phyloP scores from a whole-genome alignment of 2,329 filamentous ascomycete species.

The Verticillium nubilum region DNA sequence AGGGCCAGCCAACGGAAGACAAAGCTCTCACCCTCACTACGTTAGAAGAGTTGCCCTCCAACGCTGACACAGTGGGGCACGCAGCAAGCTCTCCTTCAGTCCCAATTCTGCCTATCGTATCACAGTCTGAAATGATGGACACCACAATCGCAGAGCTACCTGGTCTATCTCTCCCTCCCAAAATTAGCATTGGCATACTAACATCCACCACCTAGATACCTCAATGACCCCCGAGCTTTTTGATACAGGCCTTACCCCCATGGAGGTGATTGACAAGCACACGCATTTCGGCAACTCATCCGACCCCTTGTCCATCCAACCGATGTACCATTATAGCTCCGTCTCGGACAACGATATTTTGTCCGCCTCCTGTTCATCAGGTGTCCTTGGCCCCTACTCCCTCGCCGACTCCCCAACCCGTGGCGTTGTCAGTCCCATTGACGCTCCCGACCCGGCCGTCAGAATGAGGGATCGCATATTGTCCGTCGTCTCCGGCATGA shows the following conservation, averaged over 20 bases:
- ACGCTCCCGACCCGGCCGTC: neutral
- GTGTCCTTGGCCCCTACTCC: slow-evolving; percentile 6
- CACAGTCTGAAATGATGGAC: slow-evolving; percentile 36
- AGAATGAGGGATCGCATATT: neutral
- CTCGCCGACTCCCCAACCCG: slow-evolving; percentile 6
- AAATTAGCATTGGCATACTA: too few relatives aligned
- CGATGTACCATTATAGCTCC: slow-evolving; percentile 19
- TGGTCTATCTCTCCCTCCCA: neutral
- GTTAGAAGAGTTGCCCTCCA: slow-evolving; percentile 29
- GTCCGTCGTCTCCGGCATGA: slow-evolving; percentile 28
- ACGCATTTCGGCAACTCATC: slow-evolving; percentile 19
- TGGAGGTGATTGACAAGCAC: slow-evolving; percentile 33
- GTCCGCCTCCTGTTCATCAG: slow-evolving; percentile 10
- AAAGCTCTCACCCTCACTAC: slow-evolving; percentile 42
- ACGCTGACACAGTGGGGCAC: slow-evolving; percentile 26
- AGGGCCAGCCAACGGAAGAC: slow-evolving; percentile 32
- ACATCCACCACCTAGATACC: slow-evolving; percentile 3
- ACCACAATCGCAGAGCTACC: slow-evolving; percentile 40
- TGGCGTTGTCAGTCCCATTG: slow-evolving; percentile 2
- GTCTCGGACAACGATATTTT: slow-evolving; percentile 9
- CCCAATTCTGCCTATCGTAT: slow-evolving; percentile 28
- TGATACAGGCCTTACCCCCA: slow-evolving; percentile 33
- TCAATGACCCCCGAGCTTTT: slow-evolving; percentile 33
- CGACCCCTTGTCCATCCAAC: slow-evolving; percentile 18
- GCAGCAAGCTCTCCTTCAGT: slow-evolving; percentile 31